Evolutionary conservation across 2,329 filamentous ascomycete species (phyloP), one percentile per base, ranked within the genome.

Genomic region (Colletotrichum tamarilloi): DNA sequence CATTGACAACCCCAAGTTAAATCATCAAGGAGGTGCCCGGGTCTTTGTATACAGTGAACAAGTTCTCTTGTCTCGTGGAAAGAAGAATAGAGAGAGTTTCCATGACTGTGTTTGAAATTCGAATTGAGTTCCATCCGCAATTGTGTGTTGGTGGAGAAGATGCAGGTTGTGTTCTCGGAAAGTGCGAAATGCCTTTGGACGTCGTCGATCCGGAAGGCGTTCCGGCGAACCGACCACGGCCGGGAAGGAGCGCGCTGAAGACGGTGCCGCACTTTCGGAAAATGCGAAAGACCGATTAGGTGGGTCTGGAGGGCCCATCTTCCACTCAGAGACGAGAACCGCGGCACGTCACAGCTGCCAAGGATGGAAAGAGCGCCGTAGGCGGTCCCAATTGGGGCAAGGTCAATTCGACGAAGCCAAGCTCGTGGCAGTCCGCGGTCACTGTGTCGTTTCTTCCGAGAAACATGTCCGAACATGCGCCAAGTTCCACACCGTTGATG

Each of bases 201-300:
- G 42, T 26, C 16, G 42, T 58, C 35, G 14, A 52, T 30, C 64
- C 35, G 46, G 49, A 14, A 35, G 35, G n/a, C 57, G 46, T 52
- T 30, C 32, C 9, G 35, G 16, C 16, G 28, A 16, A 19, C 19
- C 28, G 55, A 42, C 30, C n/a, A 55, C 12, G 30, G 28, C 19
- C 55, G 6, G 1, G 30, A 49, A 11, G n/a, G 5, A 14, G 38
- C 38, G 14, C 6, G 16, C 16, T 42, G 38, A 14, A 28, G 22
- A 12, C 24, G 16, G n/a, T 16, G 8, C 52, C 69, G 64, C 69
- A 72, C 57, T 68, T 72, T 72, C 64, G 69, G 66, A 69, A 7
- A 60, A 58, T 69, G 65, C 69, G 66, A 72, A 69, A 30, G 30
- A 22, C 69, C 69, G 66, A 32, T 32, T 16, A 12, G 16, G 52